phyloP scores from a whole-genome alignment of 1,139 yeast species.

The Debaryomyces coudertii region DNA sequence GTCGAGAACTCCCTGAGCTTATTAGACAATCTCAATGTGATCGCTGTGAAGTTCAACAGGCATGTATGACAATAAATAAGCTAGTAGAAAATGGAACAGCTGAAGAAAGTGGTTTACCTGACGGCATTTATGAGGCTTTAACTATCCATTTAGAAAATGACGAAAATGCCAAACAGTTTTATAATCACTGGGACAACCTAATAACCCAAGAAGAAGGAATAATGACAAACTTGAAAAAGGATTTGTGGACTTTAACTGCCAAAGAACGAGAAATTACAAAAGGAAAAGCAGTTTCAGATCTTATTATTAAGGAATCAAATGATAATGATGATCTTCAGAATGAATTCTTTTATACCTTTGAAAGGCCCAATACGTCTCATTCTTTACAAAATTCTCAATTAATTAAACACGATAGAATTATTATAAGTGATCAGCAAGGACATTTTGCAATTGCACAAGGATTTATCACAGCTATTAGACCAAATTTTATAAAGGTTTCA shows the following conservation, averaged over 20 bases:
- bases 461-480: slow-evolving; percentile 46
- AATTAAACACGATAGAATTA: slow-evolving; percentile 55
- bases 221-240: slow-evolving; percentile 54
- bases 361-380: slow-evolving; percentile 25
- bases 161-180: slow-evolving; percentile 52
- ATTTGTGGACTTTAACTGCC: slow-evolving; percentile 70
- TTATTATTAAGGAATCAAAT: slow-evolving; percentile 39
- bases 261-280: slow-evolving; percentile 58
- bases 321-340: slow-evolving; percentile 26
- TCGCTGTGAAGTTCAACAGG: slow-evolving; percentile 59
- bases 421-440: slow-evolving; percentile 80
- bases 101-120: slow-evolving; percentile 50
- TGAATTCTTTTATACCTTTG: slow-evolving; percentile 52
- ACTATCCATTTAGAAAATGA: slow-evolving; percentile 54
- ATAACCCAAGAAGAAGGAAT: slow-evolving; percentile 77
- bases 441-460: slow-evolving; percentile 78
- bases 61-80: slow-evolving; percentile 73
- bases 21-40: slow-evolving; percentile 63
- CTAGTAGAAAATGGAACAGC: slow-evolving; percentile 59
- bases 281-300: slow-evolving; percentile 61
- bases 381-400: slow-evolving; percentile 48
- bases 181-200: slow-evolving; percentile 70
- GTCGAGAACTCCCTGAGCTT: slow-evolving; percentile 61
- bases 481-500: slow-evolving; percentile 40
- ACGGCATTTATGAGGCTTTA: slow-evolving; percentile 46